A percentile compares a stretch with the other conserved stretches of the same genome.
Evolutionary conservation across 2,329 filamentous ascomycete genomes (phyloP).

Genomic region (Diaporthe citriasiana): DNA sequence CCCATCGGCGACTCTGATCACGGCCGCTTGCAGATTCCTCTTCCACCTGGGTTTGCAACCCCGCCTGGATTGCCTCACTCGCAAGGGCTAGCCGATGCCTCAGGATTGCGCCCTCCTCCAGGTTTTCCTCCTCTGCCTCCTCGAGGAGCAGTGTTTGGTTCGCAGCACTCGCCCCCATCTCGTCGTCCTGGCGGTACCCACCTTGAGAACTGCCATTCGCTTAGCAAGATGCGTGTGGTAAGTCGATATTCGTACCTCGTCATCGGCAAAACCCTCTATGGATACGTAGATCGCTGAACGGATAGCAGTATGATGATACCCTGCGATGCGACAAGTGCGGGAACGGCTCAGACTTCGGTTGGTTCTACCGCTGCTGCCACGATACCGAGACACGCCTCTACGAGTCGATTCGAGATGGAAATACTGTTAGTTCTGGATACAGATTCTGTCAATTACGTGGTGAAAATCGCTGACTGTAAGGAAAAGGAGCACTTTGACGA

Average conservation of each 20-base stretch:
- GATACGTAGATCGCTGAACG: slow-evolving; percentile 66
- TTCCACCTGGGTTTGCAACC: not conserved
- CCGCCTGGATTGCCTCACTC: not conserved
- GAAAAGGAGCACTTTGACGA: slow-evolving; percentile 51
- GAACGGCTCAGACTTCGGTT: slow-evolving; percentile 71
- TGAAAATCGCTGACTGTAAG: slow-evolving; percentile 44
- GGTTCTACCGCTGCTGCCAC: slow-evolving; percentile 81
- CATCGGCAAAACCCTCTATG: not conserved
- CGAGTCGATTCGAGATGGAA: slow-evolving; percentile 49
- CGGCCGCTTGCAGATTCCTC: not conserved
- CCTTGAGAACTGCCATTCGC: slow-evolving; percentile 37
- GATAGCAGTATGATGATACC: slow-evolving; percentile 70
- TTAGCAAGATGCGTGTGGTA: slow-evolving; percentile 41
- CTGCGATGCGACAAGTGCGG: slow-evolving; percentile 72
- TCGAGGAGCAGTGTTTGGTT: not conserved
- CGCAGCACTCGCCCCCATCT: not conserved
- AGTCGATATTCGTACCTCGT: not conserved
- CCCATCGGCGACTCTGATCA: not conserved
- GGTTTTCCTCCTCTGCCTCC: slow-evolving; percentile 1
- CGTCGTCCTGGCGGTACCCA: not conserved
- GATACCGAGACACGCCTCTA: slow-evolving; percentile 65
- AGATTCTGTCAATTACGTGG: slow-evolving; percentile 37
- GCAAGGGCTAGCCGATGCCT: not conserved
- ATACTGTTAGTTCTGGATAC: slow-evolving; percentile 40
- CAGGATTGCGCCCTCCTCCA: slow-evolving; percentile 5